These are phyloP conservation scores for Globisporangium cylindrosporum DNA, from an alignment of 352 stramenopile species.

Conservation along the genomic window DNA sequence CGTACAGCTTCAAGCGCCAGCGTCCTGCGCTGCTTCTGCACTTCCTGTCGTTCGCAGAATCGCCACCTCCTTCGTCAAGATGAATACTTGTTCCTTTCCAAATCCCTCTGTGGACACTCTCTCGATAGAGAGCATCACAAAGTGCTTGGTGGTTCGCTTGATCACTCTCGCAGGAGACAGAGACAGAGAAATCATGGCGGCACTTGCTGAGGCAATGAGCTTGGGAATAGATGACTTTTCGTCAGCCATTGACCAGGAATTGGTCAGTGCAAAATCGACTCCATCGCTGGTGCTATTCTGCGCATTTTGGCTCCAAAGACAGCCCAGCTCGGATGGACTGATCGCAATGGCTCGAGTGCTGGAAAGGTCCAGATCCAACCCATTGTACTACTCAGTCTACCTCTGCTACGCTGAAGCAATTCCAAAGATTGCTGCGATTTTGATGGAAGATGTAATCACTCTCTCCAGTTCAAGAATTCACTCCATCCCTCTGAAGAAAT, in stretches of 20 bases:
- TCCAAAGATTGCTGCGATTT: background rate
- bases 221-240: background rate
- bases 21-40: background rate
- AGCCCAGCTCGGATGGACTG: background rate
- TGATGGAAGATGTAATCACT: background rate
- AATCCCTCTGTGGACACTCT: background rate
- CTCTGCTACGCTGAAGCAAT: background rate
- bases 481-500: background rate
- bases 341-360: background rate
- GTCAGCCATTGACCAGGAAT: background rate
- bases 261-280: background rate
- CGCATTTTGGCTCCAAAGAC: background rate
- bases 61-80: background rate
- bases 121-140: background rate
- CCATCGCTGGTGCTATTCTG: background rate
- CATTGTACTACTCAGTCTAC: background rate
- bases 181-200: background rate
- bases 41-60: background rate
- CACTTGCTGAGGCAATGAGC: background rate
- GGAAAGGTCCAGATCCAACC: background rate
- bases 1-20: background rate
- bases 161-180: background rate
- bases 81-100: background rate
- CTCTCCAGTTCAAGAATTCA: background rate
- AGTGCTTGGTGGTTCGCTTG: background rate